These are phyloP conservation scores for Plantago lanceolata DNA, from an alignment of 305 asterid species.

Conservation along the genomic window DNA sequence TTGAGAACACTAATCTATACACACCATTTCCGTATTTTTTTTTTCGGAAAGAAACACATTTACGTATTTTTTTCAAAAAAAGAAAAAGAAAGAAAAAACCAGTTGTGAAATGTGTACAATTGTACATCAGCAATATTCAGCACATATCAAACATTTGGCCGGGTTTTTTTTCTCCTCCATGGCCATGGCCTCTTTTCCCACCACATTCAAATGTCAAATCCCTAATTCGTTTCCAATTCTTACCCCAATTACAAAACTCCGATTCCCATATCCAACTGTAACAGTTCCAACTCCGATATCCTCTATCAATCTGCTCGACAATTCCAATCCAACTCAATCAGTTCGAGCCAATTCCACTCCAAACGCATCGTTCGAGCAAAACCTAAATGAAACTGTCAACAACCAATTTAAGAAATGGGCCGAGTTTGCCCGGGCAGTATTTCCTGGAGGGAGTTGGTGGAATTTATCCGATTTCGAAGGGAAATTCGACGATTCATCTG, in stretches of 20 bases:
- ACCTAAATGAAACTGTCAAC: constrained; percentile 17
- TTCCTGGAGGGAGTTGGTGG: constrained; percentile 65
- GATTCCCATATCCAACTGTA: constrained; percentile 13
- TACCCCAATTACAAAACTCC: constrained; percentile 16
- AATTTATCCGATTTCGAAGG: constrained; percentile 28
- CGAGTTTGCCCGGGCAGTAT: constrained; percentile 24
- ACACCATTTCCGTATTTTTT: too few relatives aligned
- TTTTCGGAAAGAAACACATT: too few relatives aligned
- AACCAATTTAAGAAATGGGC: constrained; percentile 30
- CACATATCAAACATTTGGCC: too few relatives aligned
- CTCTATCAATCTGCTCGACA: background rate
- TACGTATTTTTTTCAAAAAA: too few relatives aligned
- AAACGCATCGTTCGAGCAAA: constrained; percentile 20
- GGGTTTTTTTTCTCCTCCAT: constrained; percentile 13
- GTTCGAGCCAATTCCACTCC: constrained; percentile 3
- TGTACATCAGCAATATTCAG: too few relatives aligned
- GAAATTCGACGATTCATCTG: constrained; percentile 8
- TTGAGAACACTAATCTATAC: too few relatives aligned
- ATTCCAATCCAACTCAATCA: constrained; percentile 6
- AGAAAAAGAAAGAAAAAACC: too few relatives aligned
- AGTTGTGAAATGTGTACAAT: too few relatives aligned
- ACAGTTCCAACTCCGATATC: constrained; percentile 8
- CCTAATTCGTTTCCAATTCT: constrained; percentile 13
- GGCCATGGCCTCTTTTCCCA: constrained; percentile 32
- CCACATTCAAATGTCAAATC: constrained; percentile 12